phyloP scores from a whole-genome alignment of 768 basidiomycete species.

The Naganishia kalamii region DNA sequence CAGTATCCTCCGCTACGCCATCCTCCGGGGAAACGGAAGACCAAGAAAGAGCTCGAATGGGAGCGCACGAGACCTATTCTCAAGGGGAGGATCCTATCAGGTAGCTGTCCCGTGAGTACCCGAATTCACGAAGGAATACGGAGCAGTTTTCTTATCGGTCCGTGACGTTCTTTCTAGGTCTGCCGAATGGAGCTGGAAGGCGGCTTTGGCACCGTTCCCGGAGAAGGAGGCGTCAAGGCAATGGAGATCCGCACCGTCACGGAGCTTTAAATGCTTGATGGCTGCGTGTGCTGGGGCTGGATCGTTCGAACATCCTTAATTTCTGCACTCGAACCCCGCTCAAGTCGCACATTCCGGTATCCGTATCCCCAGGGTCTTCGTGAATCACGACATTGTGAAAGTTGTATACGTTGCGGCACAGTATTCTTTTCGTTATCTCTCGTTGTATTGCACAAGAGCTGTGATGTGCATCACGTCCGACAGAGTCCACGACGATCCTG shows the following conservation, averaged over 20 bases:
- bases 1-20: neutral
- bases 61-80: conserved; percentile 1
- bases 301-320: neutral
- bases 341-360: too few species aligned
- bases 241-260: conserved; percentile 19
- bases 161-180: conserved; percentile 5
- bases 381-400: too few species aligned
- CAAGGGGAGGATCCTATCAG: conserved; percentile 18
- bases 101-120: neutral
- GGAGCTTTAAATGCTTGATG: neutral
- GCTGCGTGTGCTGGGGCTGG: neutral
- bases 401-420: too few species aligned
- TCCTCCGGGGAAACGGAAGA: neutral
- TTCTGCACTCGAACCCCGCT: too few species aligned
- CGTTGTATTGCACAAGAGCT: too few species aligned
- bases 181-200: conserved; percentile 24
- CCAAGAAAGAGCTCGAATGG: neutral
- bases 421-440: too few species aligned
- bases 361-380: too few species aligned
- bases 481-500: too few species aligned
- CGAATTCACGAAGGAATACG: neutral
- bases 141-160: too few species aligned
- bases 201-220: conserved; percentile 18
- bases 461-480: too few species aligned
- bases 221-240: conserved; percentile 23